These are phyloP conservation scores for Pyrenochaeta sp. DNA, from an alignment of 2,329 filamentous ascomycete species.

Conservation along the genomic window DNA sequence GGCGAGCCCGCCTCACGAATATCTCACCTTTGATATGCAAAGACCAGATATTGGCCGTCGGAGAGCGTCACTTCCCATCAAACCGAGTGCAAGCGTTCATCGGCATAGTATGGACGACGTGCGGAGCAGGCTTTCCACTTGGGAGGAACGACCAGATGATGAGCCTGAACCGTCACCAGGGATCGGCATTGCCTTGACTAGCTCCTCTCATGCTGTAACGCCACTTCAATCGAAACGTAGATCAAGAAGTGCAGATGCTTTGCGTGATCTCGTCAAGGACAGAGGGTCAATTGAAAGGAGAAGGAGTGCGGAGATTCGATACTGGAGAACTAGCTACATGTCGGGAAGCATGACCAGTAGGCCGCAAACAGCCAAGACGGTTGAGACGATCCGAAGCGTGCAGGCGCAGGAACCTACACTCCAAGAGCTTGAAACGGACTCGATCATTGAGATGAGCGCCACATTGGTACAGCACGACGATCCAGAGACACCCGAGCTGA, in stretches of 20 bases:
- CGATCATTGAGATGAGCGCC: conserved; percentile 31
- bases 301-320: conserved; percentile 46
- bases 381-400: conserved; percentile 38
- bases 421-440: conserved; percentile 23
- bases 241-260: conserved; percentile 48
- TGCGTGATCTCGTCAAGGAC: conserved; percentile 40
- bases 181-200: conserved; percentile 47
- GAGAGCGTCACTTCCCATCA: conserved; percentile 46
- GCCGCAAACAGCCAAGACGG: conserved; percentile 43
- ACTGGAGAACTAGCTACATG: conserved; percentile 45
- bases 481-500: conserved; percentile 13
- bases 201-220: conserved; percentile 28
- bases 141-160: conserved; percentile 40
- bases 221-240: conserved; percentile 38
- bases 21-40: conserved; percentile 41
- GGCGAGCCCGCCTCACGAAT: conserved; percentile 43
- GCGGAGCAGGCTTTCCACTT: conserved; percentile 29
- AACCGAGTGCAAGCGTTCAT: conserved; percentile 32
- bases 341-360: conserved; percentile 44
- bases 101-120: conserved; percentile 38
- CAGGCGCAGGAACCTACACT: conserved; percentile 29
- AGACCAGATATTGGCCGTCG: conserved; percentile 33
- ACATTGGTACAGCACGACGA: conserved; percentile 31
- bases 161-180: conserved; percentile 34
- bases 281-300: conserved; percentile 32